These are phyloP conservation scores for Pyrenopolyporus hunteri DNA, from an alignment of 495 filamentous ascomycete genomes.

Conservation along the genomic window DNA sequence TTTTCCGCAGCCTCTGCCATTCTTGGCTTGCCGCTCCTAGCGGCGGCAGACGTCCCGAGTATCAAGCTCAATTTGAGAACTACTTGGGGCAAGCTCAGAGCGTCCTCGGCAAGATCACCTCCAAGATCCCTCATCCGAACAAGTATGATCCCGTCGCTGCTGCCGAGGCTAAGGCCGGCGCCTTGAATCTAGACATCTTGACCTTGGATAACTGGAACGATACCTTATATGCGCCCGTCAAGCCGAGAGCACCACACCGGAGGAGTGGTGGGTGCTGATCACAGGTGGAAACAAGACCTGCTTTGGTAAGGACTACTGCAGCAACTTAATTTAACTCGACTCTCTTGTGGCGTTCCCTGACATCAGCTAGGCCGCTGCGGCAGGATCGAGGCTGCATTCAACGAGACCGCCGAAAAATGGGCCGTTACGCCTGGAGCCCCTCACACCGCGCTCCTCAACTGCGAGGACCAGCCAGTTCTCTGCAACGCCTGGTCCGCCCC, in stretches of 20 bases:
- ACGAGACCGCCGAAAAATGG: constrained; percentile 71
- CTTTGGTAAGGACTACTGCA: constrained; percentile 65
- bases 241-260: constrained; percentile 58
- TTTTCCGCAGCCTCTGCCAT: constrained; percentile 65
- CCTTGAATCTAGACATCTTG: constrained; percentile 62
- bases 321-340: not conserved
- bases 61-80: constrained; percentile 73
- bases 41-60: constrained; percentile 63
- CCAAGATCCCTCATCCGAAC: constrained; percentile 61
- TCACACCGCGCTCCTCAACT: constrained; percentile 75
- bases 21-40: constrained; percentile 72
- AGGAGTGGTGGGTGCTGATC: constrained; percentile 82
- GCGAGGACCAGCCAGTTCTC: constrained; percentile 77
- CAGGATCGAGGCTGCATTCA: constrained; percentile 55
- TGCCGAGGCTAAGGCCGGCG: constrained; percentile 42
- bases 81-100: constrained; percentile 64
- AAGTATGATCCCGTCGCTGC: constrained; percentile 49
- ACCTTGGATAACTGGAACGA: constrained; percentile 75
- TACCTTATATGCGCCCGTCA: constrained; percentile 66
- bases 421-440: constrained; percentile 69
- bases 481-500: constrained; percentile 82
- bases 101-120: constrained; percentile 66
- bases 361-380: constrained; percentile 52
- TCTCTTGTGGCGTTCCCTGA: constrained; percentile 2
- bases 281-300: constrained; percentile 90